Evolutionary conservation across 169 alveolate genomes (phyloP).

Genomic region (Amoebophrya sp.): DNA sequence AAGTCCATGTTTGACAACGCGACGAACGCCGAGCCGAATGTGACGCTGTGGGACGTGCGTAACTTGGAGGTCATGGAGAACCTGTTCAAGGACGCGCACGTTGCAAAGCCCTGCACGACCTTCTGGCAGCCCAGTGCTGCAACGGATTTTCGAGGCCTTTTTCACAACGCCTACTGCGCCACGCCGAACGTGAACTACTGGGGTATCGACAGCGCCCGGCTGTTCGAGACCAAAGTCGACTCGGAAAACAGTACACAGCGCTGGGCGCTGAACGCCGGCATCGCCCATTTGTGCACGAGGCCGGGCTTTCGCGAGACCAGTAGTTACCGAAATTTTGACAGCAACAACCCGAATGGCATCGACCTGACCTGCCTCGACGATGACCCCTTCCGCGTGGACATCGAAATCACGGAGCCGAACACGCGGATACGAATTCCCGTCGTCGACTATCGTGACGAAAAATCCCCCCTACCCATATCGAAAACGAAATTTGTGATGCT

Average conservation of each 20-base stretch:
- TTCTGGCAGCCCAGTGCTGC: neutral
- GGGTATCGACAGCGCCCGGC: too few relatives aligned
- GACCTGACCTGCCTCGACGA: neutral
- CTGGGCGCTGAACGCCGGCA: neutral
- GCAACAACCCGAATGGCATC: neutral
- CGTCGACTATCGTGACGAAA: too few relatives aligned
- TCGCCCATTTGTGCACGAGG: neutral
- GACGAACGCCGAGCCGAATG: neutral
- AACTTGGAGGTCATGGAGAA: neutral
- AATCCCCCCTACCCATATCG: too few relatives aligned
- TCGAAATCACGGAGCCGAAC: too few relatives aligned
- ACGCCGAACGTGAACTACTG: neutral
- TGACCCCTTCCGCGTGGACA: neutral
- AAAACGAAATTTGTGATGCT: too few relatives aligned
- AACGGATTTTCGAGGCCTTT: neutral
- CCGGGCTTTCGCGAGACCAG: too few relatives aligned
- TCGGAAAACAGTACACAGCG: too few relatives aligned
- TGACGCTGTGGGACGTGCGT: neutral
- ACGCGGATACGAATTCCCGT: too few relatives aligned
- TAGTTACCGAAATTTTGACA: too few relatives aligned
- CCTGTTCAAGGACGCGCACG: neutral
- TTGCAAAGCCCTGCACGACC: neutral
- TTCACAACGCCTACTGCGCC: neutral
- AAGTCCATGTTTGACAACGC: neutral
- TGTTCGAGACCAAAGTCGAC: too few relatives aligned